These are phyloP conservation scores for Corniculantispora saksenae DNA, from an alignment of 2,329 filamentous ascomycete species.

Conservation along the genomic window DNA sequence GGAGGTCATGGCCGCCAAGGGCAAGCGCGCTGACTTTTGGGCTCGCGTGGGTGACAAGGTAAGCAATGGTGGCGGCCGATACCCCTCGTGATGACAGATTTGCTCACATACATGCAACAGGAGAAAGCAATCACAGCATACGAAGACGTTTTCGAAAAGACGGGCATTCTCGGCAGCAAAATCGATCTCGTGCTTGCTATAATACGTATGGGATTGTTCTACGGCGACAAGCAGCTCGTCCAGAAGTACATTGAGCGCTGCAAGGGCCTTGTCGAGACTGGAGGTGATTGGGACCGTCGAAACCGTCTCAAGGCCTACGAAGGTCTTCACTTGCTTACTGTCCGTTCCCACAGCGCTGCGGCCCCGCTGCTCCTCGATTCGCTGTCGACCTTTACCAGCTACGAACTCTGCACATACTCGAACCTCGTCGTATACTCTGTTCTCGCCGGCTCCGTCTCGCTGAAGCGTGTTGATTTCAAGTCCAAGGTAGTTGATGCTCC, in stretches of 20 bases:
- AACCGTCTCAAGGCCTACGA: conserved; percentile 99
- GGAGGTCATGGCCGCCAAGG: conserved; percentile 87
- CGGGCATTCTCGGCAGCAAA: conserved; percentile 92
- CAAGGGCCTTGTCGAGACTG: conserved; percentile 85
- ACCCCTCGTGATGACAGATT: no score
- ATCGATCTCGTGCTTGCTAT: conserved; percentile 97
- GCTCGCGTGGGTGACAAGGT: conserved; percentile 96
- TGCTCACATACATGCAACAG: conserved; percentile 46
- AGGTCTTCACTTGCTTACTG: conserved; percentile 87
- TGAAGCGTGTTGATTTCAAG: conserved; percentile 98
- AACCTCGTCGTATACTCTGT: conserved; percentile 94
- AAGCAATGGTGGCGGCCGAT: conserved; percentile 25
- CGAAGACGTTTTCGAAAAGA: conserved; percentile 94
- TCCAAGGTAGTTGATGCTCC: conserved; percentile 97
- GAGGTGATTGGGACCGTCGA: conserved; percentile 96
- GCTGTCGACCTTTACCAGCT: conserved; percentile 96
- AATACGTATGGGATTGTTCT: conserved; percentile 94
- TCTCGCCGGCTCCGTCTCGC: conserved; percentile 86
- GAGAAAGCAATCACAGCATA: conserved; percentile 92
- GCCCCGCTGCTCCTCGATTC: conserved; percentile 95
- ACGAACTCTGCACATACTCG: conserved; percentile 97
- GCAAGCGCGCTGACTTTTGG: conserved; percentile 95
- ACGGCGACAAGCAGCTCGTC: conserved; percentile 86
- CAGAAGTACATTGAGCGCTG: conserved; percentile 94
- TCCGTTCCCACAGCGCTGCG: conserved; percentile 85